These are phyloP conservation scores for Prosopis cineraria DNA, from an alignment of 306 rosid genomes.

Conservation along the genomic window DNA sequence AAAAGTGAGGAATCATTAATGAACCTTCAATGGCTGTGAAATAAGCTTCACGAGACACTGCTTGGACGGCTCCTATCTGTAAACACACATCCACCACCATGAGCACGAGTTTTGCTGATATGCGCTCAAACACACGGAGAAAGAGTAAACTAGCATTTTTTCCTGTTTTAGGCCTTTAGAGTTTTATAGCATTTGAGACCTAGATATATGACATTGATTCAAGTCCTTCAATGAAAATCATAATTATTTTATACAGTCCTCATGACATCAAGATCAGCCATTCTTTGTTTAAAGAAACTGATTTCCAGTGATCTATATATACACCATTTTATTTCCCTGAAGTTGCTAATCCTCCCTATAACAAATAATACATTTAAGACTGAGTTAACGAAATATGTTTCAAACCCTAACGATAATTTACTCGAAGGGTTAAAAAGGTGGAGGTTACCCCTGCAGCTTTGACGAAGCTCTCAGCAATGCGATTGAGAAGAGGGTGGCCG, in stretches of 20 bases:
- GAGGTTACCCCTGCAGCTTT: slow-evolving; percentile 73
- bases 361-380: not conserved
- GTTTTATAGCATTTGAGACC: not conserved
- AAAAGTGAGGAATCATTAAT: not conserved
- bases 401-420: not conserved
- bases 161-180: not conserved
- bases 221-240: not conserved
- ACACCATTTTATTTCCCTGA: not conserved
- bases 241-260: not conserved
- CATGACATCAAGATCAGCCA: not conserved
- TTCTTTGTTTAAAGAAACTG: not conserved
- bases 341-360: not conserved
- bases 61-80: slow-evolving; percentile 89
- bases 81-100: not conserved
- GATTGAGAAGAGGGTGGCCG: slow-evolving; percentile 83
- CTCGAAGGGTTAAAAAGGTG: not conserved
- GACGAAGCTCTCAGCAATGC: slow-evolving; percentile 72
- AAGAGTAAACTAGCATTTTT: not conserved
- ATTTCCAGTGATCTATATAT: not conserved
- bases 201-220: not conserved
- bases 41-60: slow-evolving; percentile 80
- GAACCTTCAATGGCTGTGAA: slow-evolving; percentile 71
- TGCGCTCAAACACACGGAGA: not conserved
- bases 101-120: not conserved
- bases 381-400: not conserved